Base-by-base conservation (phyloP, 1,284 basidiomycete genomes). In the Ganoderma boninense region DNA sequence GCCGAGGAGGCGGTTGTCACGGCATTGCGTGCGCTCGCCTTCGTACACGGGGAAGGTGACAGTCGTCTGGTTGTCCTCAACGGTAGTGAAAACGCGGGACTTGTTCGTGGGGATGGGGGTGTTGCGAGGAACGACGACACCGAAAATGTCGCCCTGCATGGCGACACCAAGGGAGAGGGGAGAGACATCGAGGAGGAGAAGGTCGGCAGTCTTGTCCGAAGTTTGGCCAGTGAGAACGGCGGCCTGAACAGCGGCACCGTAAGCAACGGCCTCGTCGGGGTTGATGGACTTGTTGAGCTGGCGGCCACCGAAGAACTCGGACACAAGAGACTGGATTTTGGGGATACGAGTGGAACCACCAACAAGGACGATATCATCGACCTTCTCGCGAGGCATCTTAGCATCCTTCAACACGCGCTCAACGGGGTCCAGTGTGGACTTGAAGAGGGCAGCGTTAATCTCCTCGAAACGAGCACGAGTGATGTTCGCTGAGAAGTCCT, bases 301-400 rank as follows among this genome's bases (percentile, higher is more conserved):
- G 80, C 97, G 96, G 73, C 96, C 97, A 84, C 94, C 94, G 83
- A 99, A 99, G 91, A 92, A 96, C 83, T 99, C 97, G 74, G 97
- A 99, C 71, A 99, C 97, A 73, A 99, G 92, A 40, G 96, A 90
- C 86, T 99, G 97, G 78, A 99, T 95, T 89, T 99, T 99, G 79
- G 97, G 97, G 83, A 99, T 99, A 92, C 98, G 97, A 77, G 98
- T 99, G 69, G 98, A 99, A 77, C 98, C 97, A 88, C 98, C 97
- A 77, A 99, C 97, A 71, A 99, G 95, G 81, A 99, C 98, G 77
- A 99, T 99, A 79, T 99, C 97, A 82, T 99, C 95, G 76, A 99
- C 96, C 90, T 98, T 98, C 81, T 97, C 95, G 76, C 94, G 93
- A 77, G 95, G 85, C 85, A 99, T 97, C 91, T 99, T 99, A 75